Conservation (phyloP, 139 green algal species). For the Parachlorella kessleri region DNA sequence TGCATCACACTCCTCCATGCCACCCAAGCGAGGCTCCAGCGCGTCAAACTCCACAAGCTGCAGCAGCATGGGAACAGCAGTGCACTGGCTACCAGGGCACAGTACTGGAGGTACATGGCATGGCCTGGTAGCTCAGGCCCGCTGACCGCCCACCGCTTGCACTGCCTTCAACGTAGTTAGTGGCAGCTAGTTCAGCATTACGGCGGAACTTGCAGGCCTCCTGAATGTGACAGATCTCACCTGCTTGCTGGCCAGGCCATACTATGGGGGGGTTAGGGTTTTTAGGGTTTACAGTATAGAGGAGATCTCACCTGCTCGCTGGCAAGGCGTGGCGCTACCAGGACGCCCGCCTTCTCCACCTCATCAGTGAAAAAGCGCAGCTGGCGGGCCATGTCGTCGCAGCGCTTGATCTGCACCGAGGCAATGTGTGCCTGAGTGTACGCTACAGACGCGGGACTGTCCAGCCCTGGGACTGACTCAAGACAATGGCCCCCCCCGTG, state of each 20-base stretch:
- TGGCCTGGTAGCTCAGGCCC: no score
- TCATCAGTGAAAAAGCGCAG: slow-evolving; percentile 94
- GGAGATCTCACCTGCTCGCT: neutral
- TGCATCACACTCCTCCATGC: slow-evolving; percentile 95
- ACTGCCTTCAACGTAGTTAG: no score
- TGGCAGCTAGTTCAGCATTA: no score
- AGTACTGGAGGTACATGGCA: no score
- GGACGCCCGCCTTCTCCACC: slow-evolving; percentile 76
- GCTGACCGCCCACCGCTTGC: no score
- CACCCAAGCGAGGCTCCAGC: slow-evolving; percentile 81
- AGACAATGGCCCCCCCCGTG: neutral
- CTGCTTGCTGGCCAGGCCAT: no score
- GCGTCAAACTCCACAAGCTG: slow-evolving; percentile 42
- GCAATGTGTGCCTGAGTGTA: neutral
- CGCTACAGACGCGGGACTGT: neutral
- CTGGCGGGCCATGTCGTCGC: slow-evolving; percentile 96
- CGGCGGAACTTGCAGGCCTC: no score
- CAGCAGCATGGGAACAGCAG: no score
- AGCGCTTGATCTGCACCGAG: slow-evolving; percentile 89
- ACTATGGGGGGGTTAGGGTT: no score
- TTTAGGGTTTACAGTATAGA: no score
- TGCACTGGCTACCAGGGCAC: no score
- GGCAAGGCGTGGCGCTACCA: slow-evolving; percentile 23
- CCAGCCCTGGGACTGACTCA: neutral
- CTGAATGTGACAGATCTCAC: no score